These are phyloP conservation scores for Neurospora sp. DNA, from an alignment of 495 filamentous ascomycete genomes.

Conservation along the genomic window DNA sequence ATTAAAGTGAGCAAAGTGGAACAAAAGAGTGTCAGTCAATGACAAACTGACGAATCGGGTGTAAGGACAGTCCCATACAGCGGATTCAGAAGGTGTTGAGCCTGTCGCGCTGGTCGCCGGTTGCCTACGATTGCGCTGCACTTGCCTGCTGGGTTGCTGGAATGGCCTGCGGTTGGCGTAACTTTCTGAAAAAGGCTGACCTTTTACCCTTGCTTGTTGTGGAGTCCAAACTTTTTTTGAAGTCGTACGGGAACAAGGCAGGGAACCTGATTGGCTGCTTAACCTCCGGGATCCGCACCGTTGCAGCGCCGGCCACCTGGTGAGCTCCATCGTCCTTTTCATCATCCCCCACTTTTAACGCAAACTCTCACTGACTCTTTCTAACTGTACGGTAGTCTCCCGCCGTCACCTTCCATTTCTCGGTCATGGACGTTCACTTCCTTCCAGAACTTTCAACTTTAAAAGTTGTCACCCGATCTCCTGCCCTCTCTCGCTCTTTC, in stretches of 20 bases:
- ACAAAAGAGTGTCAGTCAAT: background rate
- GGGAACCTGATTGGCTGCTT: background rate
- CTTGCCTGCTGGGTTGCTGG: background rate
- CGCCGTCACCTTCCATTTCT: background rate
- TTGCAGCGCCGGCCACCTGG: background rate
- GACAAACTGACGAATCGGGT: background rate
- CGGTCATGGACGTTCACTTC: background rate
- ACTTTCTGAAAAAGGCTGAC: background rate
- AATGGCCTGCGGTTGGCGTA: background rate
- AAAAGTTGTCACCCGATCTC: background rate
- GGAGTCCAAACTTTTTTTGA: constrained; percentile 7
- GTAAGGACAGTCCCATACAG: background rate
- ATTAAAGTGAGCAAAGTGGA: background rate
- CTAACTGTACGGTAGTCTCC: background rate
- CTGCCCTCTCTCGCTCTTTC: background rate
- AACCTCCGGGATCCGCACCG: background rate
- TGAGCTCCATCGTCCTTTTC: background rate
- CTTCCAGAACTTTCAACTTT: background rate
- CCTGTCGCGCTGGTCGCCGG: background rate
- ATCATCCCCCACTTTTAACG: background rate
- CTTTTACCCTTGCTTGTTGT: background rate
- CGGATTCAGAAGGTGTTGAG: background rate
- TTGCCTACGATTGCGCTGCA: background rate
- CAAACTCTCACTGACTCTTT: background rate
- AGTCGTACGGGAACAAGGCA: background rate